phyloP scores from a whole-genome alignment of 148 eudicot species.

The Dysphania ambrosioides region DNA sequence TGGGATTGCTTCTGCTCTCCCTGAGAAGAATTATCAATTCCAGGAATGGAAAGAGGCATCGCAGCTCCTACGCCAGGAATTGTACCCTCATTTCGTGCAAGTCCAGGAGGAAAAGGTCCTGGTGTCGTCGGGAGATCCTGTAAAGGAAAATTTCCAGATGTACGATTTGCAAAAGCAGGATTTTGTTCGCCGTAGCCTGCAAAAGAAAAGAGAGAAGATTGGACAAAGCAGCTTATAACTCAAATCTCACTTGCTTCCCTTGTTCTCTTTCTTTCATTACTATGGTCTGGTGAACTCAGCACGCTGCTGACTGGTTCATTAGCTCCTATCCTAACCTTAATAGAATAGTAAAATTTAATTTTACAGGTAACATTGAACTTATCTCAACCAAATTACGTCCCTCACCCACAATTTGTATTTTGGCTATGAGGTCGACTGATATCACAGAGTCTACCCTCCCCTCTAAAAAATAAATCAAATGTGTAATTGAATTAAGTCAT shows the following conservation, averaged over 20 bases:
- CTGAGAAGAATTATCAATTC: conserved; percentile 66
- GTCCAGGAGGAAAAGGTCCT: conserved; percentile 78
- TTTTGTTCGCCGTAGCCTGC: conserved; percentile 88
- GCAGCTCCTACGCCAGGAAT: conserved; percentile 97
- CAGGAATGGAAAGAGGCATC: conserved; percentile 70
- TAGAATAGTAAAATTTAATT: background rate
- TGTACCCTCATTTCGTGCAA: conserved; percentile 86
- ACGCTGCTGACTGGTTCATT: too few species aligned
- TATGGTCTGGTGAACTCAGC: too few species aligned
- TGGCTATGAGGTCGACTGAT: background rate
- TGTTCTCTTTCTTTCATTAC: too few species aligned
- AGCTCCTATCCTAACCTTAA: background rate
- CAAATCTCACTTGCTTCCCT: too few species aligned
- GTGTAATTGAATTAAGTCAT: too few species aligned
- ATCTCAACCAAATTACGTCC: too few species aligned
- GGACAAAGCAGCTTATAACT: background rate
- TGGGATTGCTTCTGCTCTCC: conserved; percentile 63
- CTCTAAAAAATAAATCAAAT: too few species aligned
- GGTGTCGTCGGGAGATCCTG: conserved; percentile 69
- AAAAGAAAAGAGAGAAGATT: background rate
- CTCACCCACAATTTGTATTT: too few species aligned
- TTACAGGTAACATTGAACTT: too few species aligned
- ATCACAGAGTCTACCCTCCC: background rate
- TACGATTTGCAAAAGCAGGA: conserved; percentile 51
- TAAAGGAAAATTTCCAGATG: conserved; percentile 55